Evolutionary conservation across 2,329 filamentous ascomycete genomes (phyloP).

Genomic region (Exophiala oligosperma): DNA sequence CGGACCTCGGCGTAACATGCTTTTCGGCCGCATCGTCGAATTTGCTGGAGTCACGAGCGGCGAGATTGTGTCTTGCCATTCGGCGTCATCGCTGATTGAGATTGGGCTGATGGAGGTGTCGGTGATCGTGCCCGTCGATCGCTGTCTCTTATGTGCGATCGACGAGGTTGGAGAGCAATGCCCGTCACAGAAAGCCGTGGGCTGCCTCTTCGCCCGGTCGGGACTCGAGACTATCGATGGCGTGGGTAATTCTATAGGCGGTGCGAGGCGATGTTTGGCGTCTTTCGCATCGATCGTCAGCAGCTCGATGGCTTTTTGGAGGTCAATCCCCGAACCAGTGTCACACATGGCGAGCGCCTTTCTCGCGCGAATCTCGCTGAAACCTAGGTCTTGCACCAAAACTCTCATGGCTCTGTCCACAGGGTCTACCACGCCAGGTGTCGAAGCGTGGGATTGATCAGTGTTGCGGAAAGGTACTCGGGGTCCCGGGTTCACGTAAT

Average conservation of each 20-base stretch:
- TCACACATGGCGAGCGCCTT: conserved; percentile 61
- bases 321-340: conserved; percentile 58
- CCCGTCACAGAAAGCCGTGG: conserved; percentile 23
- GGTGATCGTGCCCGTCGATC: conserved; percentile 17
- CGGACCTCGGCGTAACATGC: background rate
- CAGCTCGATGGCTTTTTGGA: conserved; percentile 58
- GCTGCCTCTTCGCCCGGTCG: conserved; percentile 3
- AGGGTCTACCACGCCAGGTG: conserved; percentile 47
- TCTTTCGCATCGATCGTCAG: conserved; percentile 44
- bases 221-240: conserved; percentile 10
- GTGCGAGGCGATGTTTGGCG: conserved; percentile 30
- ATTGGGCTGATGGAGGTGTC: conserved; percentile 21
- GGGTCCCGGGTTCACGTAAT: conserved; percentile 19
- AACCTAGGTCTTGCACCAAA: conserved; percentile 60
- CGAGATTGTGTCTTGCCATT: conserved; percentile 21
- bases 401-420: conserved; percentile 57
- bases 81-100: conserved; percentile 12
- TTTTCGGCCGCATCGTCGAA: conserved; percentile 5
- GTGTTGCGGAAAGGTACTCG: conserved; percentile 21
- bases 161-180: conserved; percentile 20
- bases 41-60: conserved; percentile 2
- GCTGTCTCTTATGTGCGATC: conserved; percentile 10
- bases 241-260: conserved; percentile 28
- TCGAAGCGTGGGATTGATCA: conserved; percentile 5
- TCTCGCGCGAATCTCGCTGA: conserved; percentile 55